phyloP scores from a whole-genome alignment of 768 basidiomycete species.

The Megacollybia marginata region DNA sequence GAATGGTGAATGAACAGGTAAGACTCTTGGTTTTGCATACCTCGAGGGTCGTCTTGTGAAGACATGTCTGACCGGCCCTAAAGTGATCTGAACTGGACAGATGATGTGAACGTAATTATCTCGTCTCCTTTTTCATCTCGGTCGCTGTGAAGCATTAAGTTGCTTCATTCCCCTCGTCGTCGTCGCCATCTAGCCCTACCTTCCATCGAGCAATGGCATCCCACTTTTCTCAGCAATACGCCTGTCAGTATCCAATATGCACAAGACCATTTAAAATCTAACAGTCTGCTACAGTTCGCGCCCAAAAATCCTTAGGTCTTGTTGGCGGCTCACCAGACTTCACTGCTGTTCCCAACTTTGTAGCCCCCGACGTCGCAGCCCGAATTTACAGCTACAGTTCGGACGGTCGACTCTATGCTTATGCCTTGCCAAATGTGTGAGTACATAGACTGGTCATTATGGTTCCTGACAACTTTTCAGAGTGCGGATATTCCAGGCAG shows the following conservation, averaged over 20 bases:
- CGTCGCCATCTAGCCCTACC: conserved; percentile 24
- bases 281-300: conserved; percentile 56
- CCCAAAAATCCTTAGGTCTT: conserved; percentile 89
- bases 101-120: no score
- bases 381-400: conserved; percentile 76
- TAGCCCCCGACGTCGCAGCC: conserved; percentile 61
- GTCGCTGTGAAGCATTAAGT: conserved; percentile 5
- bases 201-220: conserved; percentile 52
- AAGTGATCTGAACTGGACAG: no score
- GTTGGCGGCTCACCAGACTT: conserved; percentile 80
- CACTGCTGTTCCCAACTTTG: conserved; percentile 51
- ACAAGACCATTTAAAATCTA: conserved; percentile 7
- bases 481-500: conserved; percentile 71
- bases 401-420: conserved; percentile 84
- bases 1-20: no score
- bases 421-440: conserved; percentile 69
- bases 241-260: conserved; percentile 50
- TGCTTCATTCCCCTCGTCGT: conserved; percentile 27
- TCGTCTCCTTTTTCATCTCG: no score
- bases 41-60: no score
- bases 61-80: no score
- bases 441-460: conserved; percentile 22
- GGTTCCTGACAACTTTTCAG: conserved; percentile 26
- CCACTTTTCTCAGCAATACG: conserved; percentile 55
- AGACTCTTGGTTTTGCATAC: no score